Evolutionary conservation across 2,329 filamentous ascomycete genomes (phyloP), one percentile per base, ranked within the genome.

Genomic region (Monosporascus sp.): DNA sequence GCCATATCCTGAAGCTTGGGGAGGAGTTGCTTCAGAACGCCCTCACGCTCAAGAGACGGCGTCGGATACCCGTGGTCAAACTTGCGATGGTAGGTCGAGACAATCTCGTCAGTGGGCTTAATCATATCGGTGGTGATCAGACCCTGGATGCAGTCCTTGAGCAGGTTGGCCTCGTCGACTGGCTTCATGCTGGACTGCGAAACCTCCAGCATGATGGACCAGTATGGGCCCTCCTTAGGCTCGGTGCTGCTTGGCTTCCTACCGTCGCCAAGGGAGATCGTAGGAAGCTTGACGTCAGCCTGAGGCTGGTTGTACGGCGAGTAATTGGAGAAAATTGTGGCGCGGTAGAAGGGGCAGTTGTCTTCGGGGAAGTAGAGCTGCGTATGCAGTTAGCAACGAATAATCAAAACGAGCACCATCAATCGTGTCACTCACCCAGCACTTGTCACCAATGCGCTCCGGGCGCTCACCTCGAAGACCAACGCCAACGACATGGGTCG

Each of bases 321-420:
- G 83, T 99, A 99, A 84, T 99, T 99, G 75, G 93, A 97, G 84
- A 99, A 99, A 78, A 99, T 97, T 69, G 94, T 99, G 68, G 94
- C 94, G 64, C 94, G 90, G 82, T 99, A 99, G 82, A 99, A 99
- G 70, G 91, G 91, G 80, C 91, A 97, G 82, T 99, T 88, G 73
- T 96, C 88, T 75, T 99, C 94, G 58, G 94, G 94, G 85, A 97
- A 99, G 84, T 99, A 99, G 61, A 99, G 81, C 86, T 87, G 52
- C 15, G 20, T 4, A 18, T 6, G 9, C 14, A 43, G 60, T 56
- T 54, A 60, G 49, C 52, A 15, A 3, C 11, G 15, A 25, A 41
- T 58, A 48, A 50, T 45, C 15, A 43, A 18, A 2, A 6, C 37
- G 6, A 22, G 7, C 39, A 39, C 7, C 6, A 22, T 4, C 14